Conservation (phyloP, 2,329 filamentous ascomycete genomes). For the Ceratocystis alfenasii region DNA sequence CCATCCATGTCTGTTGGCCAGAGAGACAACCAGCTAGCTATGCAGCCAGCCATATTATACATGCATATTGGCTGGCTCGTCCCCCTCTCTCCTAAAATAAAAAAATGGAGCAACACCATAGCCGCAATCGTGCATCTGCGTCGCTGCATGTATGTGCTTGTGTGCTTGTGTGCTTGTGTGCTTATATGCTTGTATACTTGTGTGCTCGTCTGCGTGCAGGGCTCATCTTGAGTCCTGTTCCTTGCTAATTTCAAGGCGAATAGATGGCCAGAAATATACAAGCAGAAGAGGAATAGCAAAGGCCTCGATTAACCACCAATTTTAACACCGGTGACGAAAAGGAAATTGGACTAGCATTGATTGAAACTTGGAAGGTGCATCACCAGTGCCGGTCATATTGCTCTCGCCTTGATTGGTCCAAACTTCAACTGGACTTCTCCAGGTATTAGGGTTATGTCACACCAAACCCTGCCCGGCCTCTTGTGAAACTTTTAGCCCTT, state of each 20-base stretch:
- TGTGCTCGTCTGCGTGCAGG: too few species aligned
- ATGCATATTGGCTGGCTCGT: neutral
- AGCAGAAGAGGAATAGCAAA: neutral
- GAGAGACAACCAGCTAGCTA: too few species aligned
- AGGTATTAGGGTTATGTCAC: neutral
- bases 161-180: neutral
- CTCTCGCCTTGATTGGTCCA: neutral
- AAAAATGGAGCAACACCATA: neutral
- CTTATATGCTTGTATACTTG: neutral
- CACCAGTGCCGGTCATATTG: too few species aligned
- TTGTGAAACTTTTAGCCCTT: neutral
- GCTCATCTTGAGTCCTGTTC: neutral
- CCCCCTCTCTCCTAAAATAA: neutral
- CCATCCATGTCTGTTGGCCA: too few species aligned
- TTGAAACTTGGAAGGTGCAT: neutral
- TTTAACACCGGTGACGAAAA: neutral
- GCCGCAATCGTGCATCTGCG: neutral
- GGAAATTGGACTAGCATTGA: neutral
- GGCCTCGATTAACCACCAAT: too few species aligned
- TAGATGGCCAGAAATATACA: slow-evolving; percentile 5
- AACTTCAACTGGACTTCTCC: neutral
- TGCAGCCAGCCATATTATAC: too few species aligned
- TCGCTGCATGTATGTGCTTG: neutral
- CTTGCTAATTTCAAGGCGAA: neutral
- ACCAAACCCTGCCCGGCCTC: neutral